Evolutionary conservation across 805 yeast species (phyloP), one percentile per base, ranked within the genome.

Genomic region (Allodekkera sacchari): DNA sequence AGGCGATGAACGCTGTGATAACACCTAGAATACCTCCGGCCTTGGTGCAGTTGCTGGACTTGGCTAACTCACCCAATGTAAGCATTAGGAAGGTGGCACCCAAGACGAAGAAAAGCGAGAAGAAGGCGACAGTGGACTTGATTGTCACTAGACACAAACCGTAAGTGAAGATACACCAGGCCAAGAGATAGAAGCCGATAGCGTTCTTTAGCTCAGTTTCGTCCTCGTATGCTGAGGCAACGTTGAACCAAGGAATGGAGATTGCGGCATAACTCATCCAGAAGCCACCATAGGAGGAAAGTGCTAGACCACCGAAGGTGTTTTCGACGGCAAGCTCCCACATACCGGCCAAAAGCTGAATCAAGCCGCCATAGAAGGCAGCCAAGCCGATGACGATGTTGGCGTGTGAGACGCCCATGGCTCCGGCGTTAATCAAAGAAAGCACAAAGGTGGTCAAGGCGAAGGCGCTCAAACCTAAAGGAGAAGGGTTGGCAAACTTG

Each of bases 201-300:
- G 74, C 78, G 41, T 74, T 69, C 25, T 51, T 51, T 15, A 65
- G 50, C 45, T 68, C 74, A 12, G 54, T 48, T 6, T 62, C 55
- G 35, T 64, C 64, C 5, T 57, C 65, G 22, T 57, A 57, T 40
- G 76, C 71, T 5, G 69, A 69, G 2, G 68, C 56, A 18, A 74
- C 69, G 17, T 75, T 76, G 50, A 76, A 77, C 48, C 70, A 68
- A 29, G 75, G 77, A 29, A 71, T 64, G 36, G 57, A 53, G 21
- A 80, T 69, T 20, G 81, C 81, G 37, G 78, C 87, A 63, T 74
- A 80, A 18, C 77, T 63, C 62, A 77, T 71, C 89, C 89, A 80
- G 53, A 80, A 80, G 3, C 84, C 88, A 36, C 83, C 89, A 43
- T 64, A 71, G 4, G 75, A 68, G 6, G 68, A 55, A 34, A 72